Base-by-base conservation (phyloP, 345 rosid species). In the Luvunga scandens region DNA sequence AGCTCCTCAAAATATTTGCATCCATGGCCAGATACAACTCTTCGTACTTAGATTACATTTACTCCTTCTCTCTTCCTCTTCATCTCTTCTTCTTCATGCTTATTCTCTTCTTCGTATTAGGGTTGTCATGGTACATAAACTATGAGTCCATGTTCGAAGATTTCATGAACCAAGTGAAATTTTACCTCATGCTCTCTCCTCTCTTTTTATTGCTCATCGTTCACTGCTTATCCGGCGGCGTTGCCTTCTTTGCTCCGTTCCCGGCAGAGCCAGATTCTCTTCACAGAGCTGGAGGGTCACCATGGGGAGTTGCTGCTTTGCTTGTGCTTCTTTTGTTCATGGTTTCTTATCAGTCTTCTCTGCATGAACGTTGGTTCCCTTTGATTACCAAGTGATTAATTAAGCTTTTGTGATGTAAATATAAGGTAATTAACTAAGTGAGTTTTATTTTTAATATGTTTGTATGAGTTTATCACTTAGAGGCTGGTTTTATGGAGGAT, bases 311-410 rank as follows among this genome's bases (percentile, higher is more conserved):
- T 12, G 95, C 85, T 0, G 79, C 89, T 18, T 42, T 91, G 79
- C 91, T 91, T 28, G 84, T 87, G 12, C 70, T 90, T 27, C 87
- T 91, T 48, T 34, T 91, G 21, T 87, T 78, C 81, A 81, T 91
- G 91, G 74, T 91, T 72, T 84, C 93, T 22, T 76, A 86, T 33
- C 95, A 88, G 79, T 86, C 93, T 38, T 80, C 83, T 24, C 78
- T 88, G 48, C 93, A 85, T 22, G 88, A 88, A 62, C 87, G 86
- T 2, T 89, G 91, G 93, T 89, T 91, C 28, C 93, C 95, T 22
- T 67, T 88, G 24, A 27, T 79, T 13, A 68, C 71, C 28, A 78
- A 77, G 67, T 66, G 63, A 72, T 67, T 21, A 28, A 13, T 9
- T 8, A 13, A 69, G 45, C 3, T 42, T 6, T 24, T 5, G 2